Conservation (phyloP, 495 filamentous ascomycete species). For the Penicillium paxilli region DNA sequence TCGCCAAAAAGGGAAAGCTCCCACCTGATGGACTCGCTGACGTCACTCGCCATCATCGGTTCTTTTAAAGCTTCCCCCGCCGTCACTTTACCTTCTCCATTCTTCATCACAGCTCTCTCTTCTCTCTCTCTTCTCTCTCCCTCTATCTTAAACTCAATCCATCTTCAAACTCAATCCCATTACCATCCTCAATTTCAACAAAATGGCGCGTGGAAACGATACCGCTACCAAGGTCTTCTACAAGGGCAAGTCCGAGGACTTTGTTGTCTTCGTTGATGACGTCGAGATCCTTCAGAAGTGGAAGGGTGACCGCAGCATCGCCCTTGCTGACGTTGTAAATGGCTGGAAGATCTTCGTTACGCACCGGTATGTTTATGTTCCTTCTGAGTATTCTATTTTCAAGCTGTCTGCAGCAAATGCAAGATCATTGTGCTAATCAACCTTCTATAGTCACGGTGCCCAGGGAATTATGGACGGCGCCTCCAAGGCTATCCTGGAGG, state of each 20-base stretch:
- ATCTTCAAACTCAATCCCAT: neutral
- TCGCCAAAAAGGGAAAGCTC: neutral
- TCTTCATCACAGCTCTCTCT: neutral
- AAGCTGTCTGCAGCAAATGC: too few relatives aligned
- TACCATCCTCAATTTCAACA: slow-evolving; percentile 20
- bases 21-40: slow-evolving; percentile 17
- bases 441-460: slow-evolving; percentile 68
- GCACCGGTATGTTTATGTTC: slow-evolving; percentile 79
- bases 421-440: neutral
- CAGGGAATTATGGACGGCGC: slow-evolving; percentile 78
- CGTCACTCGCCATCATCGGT: slow-evolving; percentile 44
- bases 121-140: neutral
- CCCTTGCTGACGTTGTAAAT: slow-evolving; percentile 81
- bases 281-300: slow-evolving; percentile 71
- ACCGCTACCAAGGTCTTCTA: slow-evolving; percentile 79
- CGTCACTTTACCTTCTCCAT: neutral
- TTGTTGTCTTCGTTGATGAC: slow-evolving; percentile 86
- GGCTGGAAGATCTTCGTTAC: slow-evolving; percentile 89
- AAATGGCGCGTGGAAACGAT: slow-evolving; percentile 84
- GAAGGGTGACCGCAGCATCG: slow-evolving; percentile 75
- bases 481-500: slow-evolving; percentile 70
- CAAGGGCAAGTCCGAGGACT: slow-evolving; percentile 87
- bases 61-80: neutral
- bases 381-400: too few relatives aligned
- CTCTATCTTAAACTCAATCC: slow-evolving; percentile 17